Evolutionary conservation across 2,329 filamentous ascomycete species (phyloP), one percentile per base, ranked within the genome.

Genomic region (Emericellopsis atlantica): DNA sequence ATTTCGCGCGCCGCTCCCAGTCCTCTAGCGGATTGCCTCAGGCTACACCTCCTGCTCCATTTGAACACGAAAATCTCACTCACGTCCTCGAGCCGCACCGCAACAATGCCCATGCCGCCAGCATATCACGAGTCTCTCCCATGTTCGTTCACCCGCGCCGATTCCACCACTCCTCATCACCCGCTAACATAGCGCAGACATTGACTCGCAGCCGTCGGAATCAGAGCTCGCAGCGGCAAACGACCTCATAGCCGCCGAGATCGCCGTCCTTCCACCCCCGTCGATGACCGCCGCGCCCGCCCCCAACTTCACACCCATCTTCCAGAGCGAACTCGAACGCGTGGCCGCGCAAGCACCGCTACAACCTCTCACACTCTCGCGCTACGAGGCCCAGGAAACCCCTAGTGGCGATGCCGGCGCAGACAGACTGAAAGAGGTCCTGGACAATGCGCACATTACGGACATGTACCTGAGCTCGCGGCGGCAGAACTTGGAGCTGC

Each of bases 301-400:
- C 38, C 72, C 79, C 2, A 6, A 61, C 70, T 84, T 88, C 64
- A 76, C 81, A 5, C 70, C 76, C 5, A 59, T 81, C n/a, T 67
- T 94, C 32, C 54, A 72, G 49, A 57, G 73, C 49, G 87, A 94
- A 54, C 70, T 90, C 46, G 63, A 66, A 16, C 83, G 86, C 48
- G 69, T 89, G 44, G 66, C 75, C 36, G 45, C 50, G 23, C 41
- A 49, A 1, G 40, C 46, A 4, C 55, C 69, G n/a, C 67, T 72
- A 42, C 39, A 55, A n/a, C 72, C 79, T 2, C 63, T 84, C 42
- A 84, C 95, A 59, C 68, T 87, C 15, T 66, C 74, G 35, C 86
- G 89, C 50, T 96, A 96, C 72, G 85, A 95, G 62, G 76, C 80
- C 3, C 76, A 79, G 40, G 75, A 84, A 16, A 29, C 70, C 70